These are phyloP conservation scores for Alternaria gaisen DNA, from an alignment of 2,329 filamentous ascomycete species.

Conservation along the genomic window DNA sequence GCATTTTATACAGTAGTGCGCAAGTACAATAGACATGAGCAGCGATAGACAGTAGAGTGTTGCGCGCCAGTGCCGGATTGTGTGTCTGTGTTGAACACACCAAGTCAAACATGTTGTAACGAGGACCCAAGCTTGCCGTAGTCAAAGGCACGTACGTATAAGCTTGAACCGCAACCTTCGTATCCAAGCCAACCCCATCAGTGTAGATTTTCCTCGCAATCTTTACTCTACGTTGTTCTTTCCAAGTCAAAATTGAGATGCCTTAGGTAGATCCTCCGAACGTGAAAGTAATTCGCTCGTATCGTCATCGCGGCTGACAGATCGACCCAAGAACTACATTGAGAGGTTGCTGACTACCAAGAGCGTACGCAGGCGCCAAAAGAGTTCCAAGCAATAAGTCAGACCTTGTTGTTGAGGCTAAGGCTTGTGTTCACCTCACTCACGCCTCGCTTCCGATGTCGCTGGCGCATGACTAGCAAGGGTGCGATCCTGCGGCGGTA, in stretches of 20 bases:
- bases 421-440: background rate
- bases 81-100: background rate
- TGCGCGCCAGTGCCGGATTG: background rate
- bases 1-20: background rate
- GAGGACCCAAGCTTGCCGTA: background rate
- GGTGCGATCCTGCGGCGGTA: background rate
- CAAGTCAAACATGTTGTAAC: background rate
- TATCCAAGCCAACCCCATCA: background rate
- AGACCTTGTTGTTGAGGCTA: background rate
- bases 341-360: background rate
- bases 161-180: background rate
- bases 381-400: background rate
- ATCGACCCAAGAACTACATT: background rate
- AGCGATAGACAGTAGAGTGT: background rate
- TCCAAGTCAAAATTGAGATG: background rate
- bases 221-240: background rate
- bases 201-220: background rate
- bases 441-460: background rate
- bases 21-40: background rate
- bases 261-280: background rate
- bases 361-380: background rate
- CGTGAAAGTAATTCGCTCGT: background rate
- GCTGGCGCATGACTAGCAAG: background rate
- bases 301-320: background rate
- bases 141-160: background rate